Evolutionary conservation across 2,329 filamentous ascomycete species (phyloP), one percentile per base, ranked within the genome.

Genomic region (Salinomyces thailandicus): DNA sequence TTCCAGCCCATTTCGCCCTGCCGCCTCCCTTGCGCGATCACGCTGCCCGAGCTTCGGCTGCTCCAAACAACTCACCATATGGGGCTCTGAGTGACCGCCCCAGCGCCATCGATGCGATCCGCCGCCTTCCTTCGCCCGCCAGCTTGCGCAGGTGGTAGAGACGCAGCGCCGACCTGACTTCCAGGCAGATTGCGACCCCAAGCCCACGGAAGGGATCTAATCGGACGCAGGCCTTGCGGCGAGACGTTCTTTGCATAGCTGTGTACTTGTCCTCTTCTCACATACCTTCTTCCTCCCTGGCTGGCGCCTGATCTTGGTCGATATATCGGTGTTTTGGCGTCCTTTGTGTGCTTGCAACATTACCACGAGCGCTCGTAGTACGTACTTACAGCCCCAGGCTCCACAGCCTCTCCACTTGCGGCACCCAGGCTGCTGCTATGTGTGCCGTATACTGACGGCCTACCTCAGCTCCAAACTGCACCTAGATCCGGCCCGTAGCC

Each of bases 211-310:
- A 51, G 46, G 45, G 47, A 46, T 49, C n/a, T 8, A 26, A 26
- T 9, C 22, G 9, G 9, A 35, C 39, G 31, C 37, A 5, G 14
- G 16, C 15, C 45, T 38, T 44, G 44, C 39, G 39, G 27, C 15
- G n/a, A 12, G 32, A 33, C 35, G 33, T 39, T 43, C n/a, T 50
- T 44, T 47, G 45, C 46, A 48, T 49, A 50, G 19, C 41, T 37
- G 41, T 38, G 19, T 43, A 37, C 38, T 42, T 41, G 39, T 39
- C 31, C 30, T 36, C 31, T 38, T 34, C 40, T 40, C 42, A 46
- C 46, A 52, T 49, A 49, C 40, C 43, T 40, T 39, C 30, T 13
- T 12, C 35, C 40, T 45, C 42, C 42, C 40, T 47, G 45, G 37
- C 42, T 33, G 33, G 38, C 36, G 41, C 33, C 31, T 36, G 43